Evolutionary conservation across 2,329 filamentous ascomycete genomes (phyloP).

Genomic region (Alternaria sp.): DNA sequence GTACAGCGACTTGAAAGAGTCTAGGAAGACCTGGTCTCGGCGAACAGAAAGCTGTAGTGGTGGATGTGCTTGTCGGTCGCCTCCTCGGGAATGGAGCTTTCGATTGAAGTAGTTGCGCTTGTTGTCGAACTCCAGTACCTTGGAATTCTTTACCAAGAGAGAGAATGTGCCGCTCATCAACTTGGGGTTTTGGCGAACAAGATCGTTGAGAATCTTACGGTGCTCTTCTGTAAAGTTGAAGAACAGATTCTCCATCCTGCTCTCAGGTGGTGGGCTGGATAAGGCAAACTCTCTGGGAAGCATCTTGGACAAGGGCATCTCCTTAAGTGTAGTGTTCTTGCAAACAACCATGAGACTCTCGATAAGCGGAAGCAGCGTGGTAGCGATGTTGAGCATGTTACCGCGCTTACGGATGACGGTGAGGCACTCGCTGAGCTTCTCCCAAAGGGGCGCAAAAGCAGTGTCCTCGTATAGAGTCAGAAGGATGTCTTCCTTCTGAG

Average conservation of each 20-base stretch:
- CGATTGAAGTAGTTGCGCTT: conserved; percentile 99
- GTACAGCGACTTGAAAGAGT: conserved; percentile 97
- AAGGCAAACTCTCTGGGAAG: conserved; percentile 71
- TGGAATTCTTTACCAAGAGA: conserved; percentile 95
- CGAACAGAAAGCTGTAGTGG: conserved; percentile 89
- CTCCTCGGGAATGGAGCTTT: conserved; percentile 80
- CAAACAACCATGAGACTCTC: conserved; percentile 99
- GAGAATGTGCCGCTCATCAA: conserved; percentile 99
- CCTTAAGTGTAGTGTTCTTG: conserved; percentile 90
- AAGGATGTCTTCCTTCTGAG: conserved; percentile 83
- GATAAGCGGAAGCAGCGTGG: conserved; percentile 90
- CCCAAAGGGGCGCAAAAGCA: conserved; percentile 91
- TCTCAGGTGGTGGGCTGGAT: conserved; percentile 79
- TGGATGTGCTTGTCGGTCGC: conserved; percentile 71
- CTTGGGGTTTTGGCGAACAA: conserved; percentile 95
- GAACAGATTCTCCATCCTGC: conserved; percentile 87
- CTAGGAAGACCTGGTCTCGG: conserved; percentile 94
- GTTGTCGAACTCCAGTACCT: conserved; percentile 98
- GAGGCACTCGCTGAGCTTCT: conserved; percentile 87
- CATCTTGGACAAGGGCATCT: conserved; percentile 61
- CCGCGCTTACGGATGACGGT: conserved; percentile 88
- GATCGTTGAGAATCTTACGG: conserved; percentile 95
- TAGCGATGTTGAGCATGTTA: conserved; percentile 96
- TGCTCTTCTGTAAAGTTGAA: conserved; percentile 98
- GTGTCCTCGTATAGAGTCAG: conserved; percentile 88